Evolutionary conservation across 441 rosid genomes (phyloP).

Genomic region (Adansonia rubrostipa): DNA sequence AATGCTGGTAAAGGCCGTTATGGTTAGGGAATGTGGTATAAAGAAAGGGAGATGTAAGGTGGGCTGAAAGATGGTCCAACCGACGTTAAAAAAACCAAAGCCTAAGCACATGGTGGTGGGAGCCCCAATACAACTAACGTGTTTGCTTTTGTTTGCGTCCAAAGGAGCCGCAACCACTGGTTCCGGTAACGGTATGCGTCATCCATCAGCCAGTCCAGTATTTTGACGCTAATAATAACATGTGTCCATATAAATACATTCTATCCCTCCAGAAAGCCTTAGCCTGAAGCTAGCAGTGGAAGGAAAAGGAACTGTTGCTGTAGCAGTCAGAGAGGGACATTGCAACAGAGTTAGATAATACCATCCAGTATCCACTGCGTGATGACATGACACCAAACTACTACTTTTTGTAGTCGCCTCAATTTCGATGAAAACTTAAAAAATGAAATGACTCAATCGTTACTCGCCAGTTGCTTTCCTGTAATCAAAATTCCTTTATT

Average conservation of each 20-base stretch:
- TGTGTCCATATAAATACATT: too few species aligned
- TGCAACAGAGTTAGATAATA: not conserved
- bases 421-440: not conserved
- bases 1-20: too few species aligned
- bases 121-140: slow-evolving; percentile 22
- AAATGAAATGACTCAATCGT: not conserved
- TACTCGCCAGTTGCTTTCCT: not conserved
- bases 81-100: slow-evolving; percentile 20
- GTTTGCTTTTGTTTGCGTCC: slow-evolving; percentile 20
- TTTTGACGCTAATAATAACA: not conserved
- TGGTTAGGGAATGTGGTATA: not conserved
- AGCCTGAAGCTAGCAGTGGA: too few species aligned
- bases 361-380: not conserved
- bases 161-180: not conserved
- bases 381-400: not conserved
- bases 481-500: not conserved
- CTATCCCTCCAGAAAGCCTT: too few species aligned
- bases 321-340: slow-evolving; percentile 12
- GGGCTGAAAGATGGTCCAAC: slow-evolving; percentile 36
- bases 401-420: not conserved
- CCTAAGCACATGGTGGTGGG: slow-evolving; percentile 43
- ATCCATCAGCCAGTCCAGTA: not conserved
- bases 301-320: not conserved
- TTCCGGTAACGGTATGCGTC: slow-evolving; percentile 8
- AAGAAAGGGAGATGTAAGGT: not conserved